Percentiles rank a stretch among this genome's conserved stretches.
These are phyloP conservation scores for Aphelidium insulamus DNA, from an alignment of 371 early-diverging fungal genomes.

Conservation along the genomic window DNA sequence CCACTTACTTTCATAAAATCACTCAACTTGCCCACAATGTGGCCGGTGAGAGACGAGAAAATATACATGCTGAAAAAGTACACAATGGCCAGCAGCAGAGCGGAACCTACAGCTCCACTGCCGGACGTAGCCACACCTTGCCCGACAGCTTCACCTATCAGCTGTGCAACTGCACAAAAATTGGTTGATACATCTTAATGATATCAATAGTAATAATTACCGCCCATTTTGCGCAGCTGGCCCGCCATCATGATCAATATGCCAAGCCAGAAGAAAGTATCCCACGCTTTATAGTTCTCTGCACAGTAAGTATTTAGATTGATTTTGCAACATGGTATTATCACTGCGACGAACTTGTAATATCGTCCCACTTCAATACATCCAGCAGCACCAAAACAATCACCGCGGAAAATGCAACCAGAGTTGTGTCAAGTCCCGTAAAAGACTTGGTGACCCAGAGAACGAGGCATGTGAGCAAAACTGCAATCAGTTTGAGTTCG, in stretches of 20 bases:
- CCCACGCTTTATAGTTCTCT: conserved; percentile 27
- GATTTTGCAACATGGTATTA: neutral
- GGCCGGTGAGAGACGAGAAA: conserved; percentile 41
- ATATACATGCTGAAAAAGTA: conserved; percentile 46
- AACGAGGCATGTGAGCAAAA: conserved; percentile 25
- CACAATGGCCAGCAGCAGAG: conserved; percentile 25
- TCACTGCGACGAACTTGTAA: conserved; percentile 28
- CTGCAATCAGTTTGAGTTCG: conserved; percentile 19
- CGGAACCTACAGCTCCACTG: no score
- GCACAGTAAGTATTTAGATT: conserved; percentile 3
- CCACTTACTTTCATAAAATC: conserved; percentile 6
- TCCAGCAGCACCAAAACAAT: conserved; percentile 24
- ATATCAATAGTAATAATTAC: no score
- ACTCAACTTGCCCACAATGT: conserved; percentile 23
- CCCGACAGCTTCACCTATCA: no score
- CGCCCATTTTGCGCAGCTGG: conserved; percentile 38
- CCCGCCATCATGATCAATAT: conserved; percentile 52
- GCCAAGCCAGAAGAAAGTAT: conserved; percentile 54
- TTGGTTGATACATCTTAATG: no score
- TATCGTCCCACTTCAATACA: conserved; percentile 42
- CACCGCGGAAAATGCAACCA: conserved; percentile 41
- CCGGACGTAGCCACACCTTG: no score
- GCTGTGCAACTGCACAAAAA: no score
- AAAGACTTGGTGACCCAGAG: conserved; percentile 40
- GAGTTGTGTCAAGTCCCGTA: conserved; percentile 34